Evolutionary conservation across 164 flowering plant species (phyloP).

Genomic region (Kingdonia uniflora): DNA sequence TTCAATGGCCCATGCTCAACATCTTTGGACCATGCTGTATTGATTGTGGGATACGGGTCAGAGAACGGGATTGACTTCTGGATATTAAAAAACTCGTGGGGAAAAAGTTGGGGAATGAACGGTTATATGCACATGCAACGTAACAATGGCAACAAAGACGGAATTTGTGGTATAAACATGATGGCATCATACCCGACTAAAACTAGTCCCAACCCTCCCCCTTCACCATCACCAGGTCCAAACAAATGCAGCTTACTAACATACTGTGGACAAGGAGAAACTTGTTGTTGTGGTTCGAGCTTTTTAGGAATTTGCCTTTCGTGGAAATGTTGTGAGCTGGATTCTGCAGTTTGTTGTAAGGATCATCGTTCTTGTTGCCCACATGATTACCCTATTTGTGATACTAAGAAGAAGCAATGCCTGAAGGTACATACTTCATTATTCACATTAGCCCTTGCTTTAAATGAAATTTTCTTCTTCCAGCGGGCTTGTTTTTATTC

Average conservation of each 20-base stretch:
- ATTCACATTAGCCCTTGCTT: neutral
- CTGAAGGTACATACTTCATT: constrained; percentile 42
- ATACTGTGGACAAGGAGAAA: constrained; percentile 53
- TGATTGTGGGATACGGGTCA: constrained; percentile 77
- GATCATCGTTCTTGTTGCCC: constrained; percentile 77
- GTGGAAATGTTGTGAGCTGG: constrained; percentile 72
- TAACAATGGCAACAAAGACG: constrained; percentile 41
- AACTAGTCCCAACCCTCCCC: constrained; percentile 80
- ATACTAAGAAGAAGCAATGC: constrained; percentile 44
- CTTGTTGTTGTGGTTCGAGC: constrained; percentile 66
- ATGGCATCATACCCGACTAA: constrained; percentile 86
- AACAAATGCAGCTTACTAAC: constrained; percentile 49
- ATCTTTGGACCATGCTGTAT: constrained; percentile 71
- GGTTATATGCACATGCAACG: constrained; percentile 75
- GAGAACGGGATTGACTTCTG: constrained; percentile 75
- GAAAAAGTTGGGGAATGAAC: constrained; percentile 66
- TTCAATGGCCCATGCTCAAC: constrained; percentile 81
- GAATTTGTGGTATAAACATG: constrained; percentile 84
- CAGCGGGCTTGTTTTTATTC: neutral
- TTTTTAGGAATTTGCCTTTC: constrained; percentile 63
- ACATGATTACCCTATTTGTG: constrained; percentile 71
- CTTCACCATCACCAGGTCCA: constrained; percentile 72
- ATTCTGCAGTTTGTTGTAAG: constrained; percentile 77
- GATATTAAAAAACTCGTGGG: constrained; percentile 94
- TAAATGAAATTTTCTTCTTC: too few species aligned